Percentiles rank a stretch among this genome's conserved stretches.
phyloP scores from a whole-genome alignment of 441 rosid species.

The Dalechampia spathulata region DNA sequence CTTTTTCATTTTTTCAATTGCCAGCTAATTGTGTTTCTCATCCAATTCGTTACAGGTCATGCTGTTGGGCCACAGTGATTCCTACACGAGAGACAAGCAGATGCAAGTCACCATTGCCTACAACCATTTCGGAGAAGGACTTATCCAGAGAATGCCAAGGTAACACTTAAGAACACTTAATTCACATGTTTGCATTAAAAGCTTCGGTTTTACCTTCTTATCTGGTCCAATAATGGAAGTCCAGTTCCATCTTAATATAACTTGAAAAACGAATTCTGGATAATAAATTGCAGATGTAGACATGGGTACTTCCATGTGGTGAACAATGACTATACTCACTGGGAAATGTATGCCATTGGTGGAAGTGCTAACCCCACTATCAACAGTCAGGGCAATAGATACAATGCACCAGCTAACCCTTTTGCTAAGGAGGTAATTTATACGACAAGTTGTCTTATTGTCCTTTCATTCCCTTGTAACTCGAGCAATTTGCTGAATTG shows the following conservation, averaged over 20 bases:
- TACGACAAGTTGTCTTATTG: neutral
- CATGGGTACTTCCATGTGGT: constrained; percentile 97
- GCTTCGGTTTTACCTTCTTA: neutral
- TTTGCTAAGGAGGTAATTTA: constrained; percentile 73
- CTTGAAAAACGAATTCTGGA: neutral
- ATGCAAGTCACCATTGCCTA: constrained; percentile 97
- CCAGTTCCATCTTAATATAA: too few species aligned
- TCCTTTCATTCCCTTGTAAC: neutral
- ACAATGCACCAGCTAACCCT: constrained; percentile 62
- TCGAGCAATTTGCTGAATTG: constrained; percentile 1
- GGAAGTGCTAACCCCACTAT: constrained; percentile 93
- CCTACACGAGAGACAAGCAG: constrained; percentile 69
- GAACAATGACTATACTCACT: constrained; percentile 97
- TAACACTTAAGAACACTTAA: constrained; percentile 18
- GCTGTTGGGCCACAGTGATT: constrained; percentile 87
- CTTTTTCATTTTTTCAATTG: neutral
- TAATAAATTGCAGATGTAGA: constrained; percentile 57
- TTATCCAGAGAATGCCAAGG: constrained; percentile 99
- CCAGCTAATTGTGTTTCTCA: neutral
- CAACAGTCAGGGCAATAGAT: constrained; percentile 95
- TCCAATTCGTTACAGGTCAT: constrained; percentile 46
- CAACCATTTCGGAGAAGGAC: constrained; percentile 96
- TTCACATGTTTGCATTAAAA: neutral
- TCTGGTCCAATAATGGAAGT: too few species aligned
- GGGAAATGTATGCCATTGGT: constrained; percentile 99